phyloP scores from a whole-genome alignment of 805 yeast species.

The Kregervanrija pseudodelftensis region DNA sequence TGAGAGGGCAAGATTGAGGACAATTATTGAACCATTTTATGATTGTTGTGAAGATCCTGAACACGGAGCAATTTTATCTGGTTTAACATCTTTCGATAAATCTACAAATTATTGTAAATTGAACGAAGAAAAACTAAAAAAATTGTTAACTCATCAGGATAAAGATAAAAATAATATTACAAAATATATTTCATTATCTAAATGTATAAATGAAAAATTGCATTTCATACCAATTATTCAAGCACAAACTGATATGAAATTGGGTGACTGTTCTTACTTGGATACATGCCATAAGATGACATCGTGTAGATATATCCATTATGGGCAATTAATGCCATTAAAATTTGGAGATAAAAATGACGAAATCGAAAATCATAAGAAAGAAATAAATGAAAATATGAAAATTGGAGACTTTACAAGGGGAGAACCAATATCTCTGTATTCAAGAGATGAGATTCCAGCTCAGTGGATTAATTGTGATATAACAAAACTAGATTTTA shows the following conservation, averaged over 20 bases:
- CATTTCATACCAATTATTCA: slow-evolving; percentile 52
- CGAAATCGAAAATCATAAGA: slow-evolving; percentile 3
- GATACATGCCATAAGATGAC: slow-evolving; percentile 89
- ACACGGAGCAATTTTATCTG: slow-evolving; percentile 26
- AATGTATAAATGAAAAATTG: slow-evolving; percentile 31
- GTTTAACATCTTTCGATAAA: slow-evolving; percentile 20
- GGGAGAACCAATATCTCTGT: slow-evolving; percentile 36
- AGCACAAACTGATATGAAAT: slow-evolving; percentile 53
- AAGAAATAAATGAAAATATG: slow-evolving; percentile 12
- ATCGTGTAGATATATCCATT: slow-evolving; percentile 77
- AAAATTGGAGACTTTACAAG: slow-evolving; percentile 36
- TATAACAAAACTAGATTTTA: slow-evolving; percentile 65
- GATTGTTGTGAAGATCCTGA: slow-evolving; percentile 41
- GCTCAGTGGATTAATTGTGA: slow-evolving; percentile 89
- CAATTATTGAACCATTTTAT: slow-evolving; percentile 36
- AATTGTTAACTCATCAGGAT: slow-evolving; percentile 6
- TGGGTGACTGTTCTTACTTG: slow-evolving; percentile 90
- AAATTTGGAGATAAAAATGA: slow-evolving; percentile 5
- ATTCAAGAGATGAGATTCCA: slow-evolving; percentile 26
- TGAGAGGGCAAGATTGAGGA: slow-evolving; percentile 32
- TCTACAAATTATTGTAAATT: slow-evolving; percentile 22
- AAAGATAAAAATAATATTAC: slow-evolving; percentile 2
- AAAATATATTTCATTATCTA: slow-evolving; percentile 17
- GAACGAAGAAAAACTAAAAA: slow-evolving; percentile 20
- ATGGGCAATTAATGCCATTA: slow-evolving; percentile 43